Base-by-base conservation (phyloP, 176 grass and related monocot species). In the Paspalum notatum region DNA sequence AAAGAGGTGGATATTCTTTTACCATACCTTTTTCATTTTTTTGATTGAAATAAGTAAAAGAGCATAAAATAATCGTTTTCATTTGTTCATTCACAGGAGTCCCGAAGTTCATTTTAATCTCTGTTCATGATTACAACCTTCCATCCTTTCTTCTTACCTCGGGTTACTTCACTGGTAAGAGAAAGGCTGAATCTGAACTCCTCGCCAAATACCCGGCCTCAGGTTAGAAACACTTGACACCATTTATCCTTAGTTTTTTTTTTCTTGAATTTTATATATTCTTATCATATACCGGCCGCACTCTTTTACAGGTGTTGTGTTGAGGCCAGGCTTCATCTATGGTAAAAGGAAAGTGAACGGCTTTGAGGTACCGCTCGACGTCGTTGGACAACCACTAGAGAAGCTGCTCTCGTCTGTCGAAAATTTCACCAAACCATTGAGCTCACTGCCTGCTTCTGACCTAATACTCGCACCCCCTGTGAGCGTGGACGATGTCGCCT, bases 111-210 rank as follows among this genome's bases (percentile, higher is more conserved):
- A 88, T 99, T 75, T 53, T 99, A 76, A 93, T 99, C 44, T 99
- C 96, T 79, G 96, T 99, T 38, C 92, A 99, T 79, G 93, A 99
- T 82, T 99, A 95, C 81, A 99, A 99, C 27, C 90, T 99, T 71
- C 96, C 96, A 39, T 76, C 88, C 5, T 99, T 99, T 71, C 74
- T 95, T 62, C 88, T 99, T 46, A 84, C 83, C 52, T 80, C 79
- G 55, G 92, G 96, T 63, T 99, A 99, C 71, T 99, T 99, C 89
- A 88, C 82, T 53, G 96, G 96, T 4, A 94, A 99, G 82, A 86
- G 96, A 91, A 77, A 93, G 70, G 96, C 96, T 12, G 96, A 99
- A 88, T 95, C 96, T 39, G 90, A 99, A 80, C 82, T 95, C 49
- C 96, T 99, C 59, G 95, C 96, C 56, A 99, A 99, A 86, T 99